These are phyloP conservation scores for Aspergillus sp. DNA, from an alignment of 2,329 filamentous ascomycete species.

Conservation along the genomic window DNA sequence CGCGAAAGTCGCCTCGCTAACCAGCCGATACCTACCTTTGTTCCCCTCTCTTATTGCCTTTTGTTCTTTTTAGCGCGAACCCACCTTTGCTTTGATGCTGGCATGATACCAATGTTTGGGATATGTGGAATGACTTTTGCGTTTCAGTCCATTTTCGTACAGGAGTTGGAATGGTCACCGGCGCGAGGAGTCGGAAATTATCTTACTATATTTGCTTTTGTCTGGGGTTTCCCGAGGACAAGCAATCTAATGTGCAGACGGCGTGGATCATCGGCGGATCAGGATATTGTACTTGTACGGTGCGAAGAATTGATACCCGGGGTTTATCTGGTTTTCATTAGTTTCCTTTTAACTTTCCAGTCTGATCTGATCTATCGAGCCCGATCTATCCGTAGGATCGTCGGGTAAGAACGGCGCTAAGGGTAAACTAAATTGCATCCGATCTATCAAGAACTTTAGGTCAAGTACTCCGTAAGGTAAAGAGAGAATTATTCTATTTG, in stretches of 20 bases:
- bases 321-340: conserved; percentile 6
- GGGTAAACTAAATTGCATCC: background rate
- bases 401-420: background rate
- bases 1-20: conserved; percentile 20
- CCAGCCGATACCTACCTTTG: background rate
- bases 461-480: background rate
- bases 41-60: conserved; percentile 4
- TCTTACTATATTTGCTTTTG: background rate
- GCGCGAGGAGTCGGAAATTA: conserved; percentile 5
- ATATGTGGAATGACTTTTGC: conserved; percentile 22
- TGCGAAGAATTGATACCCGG: conserved; percentile 21
- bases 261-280: conserved; percentile 1
- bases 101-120: conserved; percentile 26
- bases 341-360: conserved; percentile 1
- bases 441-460: background rate
- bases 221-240: background rate
- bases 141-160: conserved; percentile 8
- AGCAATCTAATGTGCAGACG: background rate
- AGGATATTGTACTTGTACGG: conserved; percentile 12
- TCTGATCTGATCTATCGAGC: background rate
- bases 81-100: conserved; percentile 14
- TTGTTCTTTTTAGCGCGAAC: conserved; percentile 3
- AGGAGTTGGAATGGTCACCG: conserved; percentile 6
- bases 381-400: background rate
- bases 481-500: background rate